Evolutionary conservation across 2,329 filamentous ascomycete genomes (phyloP).

Genomic region (Sporothrix phasma): DNA sequence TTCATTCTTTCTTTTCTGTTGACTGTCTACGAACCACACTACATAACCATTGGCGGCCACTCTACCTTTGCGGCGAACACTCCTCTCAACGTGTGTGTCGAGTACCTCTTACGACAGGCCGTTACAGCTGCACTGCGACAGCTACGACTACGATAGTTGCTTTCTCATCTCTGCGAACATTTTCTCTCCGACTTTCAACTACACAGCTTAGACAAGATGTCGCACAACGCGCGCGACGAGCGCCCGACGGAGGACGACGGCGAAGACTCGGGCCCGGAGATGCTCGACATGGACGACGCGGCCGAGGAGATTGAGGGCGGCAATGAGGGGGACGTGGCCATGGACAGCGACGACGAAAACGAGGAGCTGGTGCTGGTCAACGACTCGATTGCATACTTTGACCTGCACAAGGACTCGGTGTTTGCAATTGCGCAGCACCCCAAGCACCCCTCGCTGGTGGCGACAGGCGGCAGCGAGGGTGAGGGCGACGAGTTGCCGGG

Average conservation of each 20-base stretch:
- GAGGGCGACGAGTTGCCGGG: conserved; percentile 54
- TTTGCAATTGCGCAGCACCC: conserved; percentile 95
- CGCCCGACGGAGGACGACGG: conserved; percentile 31
- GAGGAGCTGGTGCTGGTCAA: conserved; percentile 75
- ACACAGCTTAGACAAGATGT: neutral
- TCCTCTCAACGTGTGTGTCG: neutral
- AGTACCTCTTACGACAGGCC: neutral
- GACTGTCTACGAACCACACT: neutral
- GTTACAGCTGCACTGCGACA: neutral
- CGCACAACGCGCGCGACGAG: conserved; percentile 14
- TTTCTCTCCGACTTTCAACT: neutral
- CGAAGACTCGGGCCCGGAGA: conserved; percentile 52
- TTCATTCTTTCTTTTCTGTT: neutral
- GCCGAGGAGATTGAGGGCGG: conserved; percentile 64
- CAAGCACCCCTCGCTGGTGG: conserved; percentile 62
- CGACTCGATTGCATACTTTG: conserved; percentile 89
- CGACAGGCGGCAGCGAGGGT: conserved; percentile 69
- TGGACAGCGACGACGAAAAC: conserved; percentile 24
- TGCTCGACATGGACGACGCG: conserved; percentile 67
- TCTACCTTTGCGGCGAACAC: neutral
- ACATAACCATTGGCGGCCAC: neutral
- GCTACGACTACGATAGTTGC: neutral
- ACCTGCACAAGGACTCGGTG: conserved; percentile 79
- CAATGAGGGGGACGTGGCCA: conserved; percentile 39
- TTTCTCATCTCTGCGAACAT: neutral